phyloP scores from a whole-genome alignment of 257 asterid species.

The Paraleonurus japonicus region DNA sequence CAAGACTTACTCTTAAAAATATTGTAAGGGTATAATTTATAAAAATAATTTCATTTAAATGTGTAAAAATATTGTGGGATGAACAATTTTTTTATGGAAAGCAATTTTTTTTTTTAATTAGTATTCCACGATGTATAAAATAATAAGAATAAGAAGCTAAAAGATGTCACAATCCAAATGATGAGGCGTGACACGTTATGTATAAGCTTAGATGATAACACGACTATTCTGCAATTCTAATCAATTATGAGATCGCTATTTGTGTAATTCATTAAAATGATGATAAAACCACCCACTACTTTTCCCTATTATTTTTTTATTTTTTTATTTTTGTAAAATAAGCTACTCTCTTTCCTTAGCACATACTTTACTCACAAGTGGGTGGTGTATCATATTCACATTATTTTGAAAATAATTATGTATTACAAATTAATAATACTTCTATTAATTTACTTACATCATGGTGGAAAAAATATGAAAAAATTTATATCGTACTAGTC shows the following conservation, averaged over 20 bases:
- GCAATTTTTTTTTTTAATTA: too few relatives aligned
- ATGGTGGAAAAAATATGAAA: too few relatives aligned
- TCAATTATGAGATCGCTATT: not conserved
- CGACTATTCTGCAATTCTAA: conserved; percentile 14
- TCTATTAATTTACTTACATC: too few relatives aligned
- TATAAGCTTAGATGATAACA: conserved; percentile 24
- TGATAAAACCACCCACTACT: conserved; percentile 18
- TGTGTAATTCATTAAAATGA: conserved; percentile 7
- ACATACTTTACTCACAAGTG: conserved; percentile 12
- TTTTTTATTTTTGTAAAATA: not conserved
- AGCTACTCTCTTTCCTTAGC: conserved; percentile 10
- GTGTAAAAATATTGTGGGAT: too few relatives aligned
- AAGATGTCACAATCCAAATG: conserved; percentile 27
- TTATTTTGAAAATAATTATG: not conserved
- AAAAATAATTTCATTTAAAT: too few relatives aligned
- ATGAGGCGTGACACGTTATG: conserved; percentile 29
- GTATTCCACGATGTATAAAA: too few relatives aligned
- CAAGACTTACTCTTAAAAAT: too few relatives aligned
- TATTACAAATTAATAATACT: too few relatives aligned
- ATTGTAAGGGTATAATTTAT: too few relatives aligned
- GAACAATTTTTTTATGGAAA: too few relatives aligned
- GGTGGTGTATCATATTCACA: conserved; percentile 7
- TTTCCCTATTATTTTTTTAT: not conserved
- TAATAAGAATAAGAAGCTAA: conserved; percentile 14
- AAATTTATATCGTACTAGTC: too few relatives aligned